These are phyloP conservation scores for Emericellopsis terricola DNA, from an alignment of 495 filamentous ascomycete genomes.

Conservation along the genomic window DNA sequence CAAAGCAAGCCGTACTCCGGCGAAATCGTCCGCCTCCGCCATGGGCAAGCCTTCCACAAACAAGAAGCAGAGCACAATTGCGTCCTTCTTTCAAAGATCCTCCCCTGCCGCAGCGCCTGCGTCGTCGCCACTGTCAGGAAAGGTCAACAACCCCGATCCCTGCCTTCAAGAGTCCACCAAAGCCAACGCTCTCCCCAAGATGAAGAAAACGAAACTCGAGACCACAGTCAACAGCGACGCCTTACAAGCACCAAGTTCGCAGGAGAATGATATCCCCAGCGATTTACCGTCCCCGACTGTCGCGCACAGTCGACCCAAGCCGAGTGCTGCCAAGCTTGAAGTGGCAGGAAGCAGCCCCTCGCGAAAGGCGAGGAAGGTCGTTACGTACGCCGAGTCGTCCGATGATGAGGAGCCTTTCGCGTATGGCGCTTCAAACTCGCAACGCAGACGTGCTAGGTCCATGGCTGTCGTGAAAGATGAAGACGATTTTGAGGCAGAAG, in stretches of 20 bases:
- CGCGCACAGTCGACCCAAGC: too few species aligned
- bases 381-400: constrained; percentile 50
- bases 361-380: constrained; percentile 35
- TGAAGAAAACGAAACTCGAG: constrained; percentile 15
- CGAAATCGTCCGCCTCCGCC: too few species aligned
- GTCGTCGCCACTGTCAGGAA: constrained; percentile 7
- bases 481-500: constrained; percentile 46
- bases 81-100: constrained; percentile 72
- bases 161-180: constrained; percentile 26
- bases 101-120: constrained; percentile 19
- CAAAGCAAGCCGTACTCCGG: too few species aligned
- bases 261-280: too few species aligned
- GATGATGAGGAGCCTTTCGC: constrained; percentile 39
- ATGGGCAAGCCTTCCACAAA: too few species aligned
- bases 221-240: constrained; percentile 73
- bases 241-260: constrained; percentile 35
- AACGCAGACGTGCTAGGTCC: constrained; percentile 14
- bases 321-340: constrained; percentile 6
- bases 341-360: constrained; percentile 34
- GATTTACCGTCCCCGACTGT: constrained; percentile 1
- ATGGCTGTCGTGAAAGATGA: constrained; percentile 28
- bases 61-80: constrained; percentile 67
- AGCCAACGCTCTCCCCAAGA: constrained; percentile 18
- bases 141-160: constrained; percentile 11
- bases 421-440: constrained; percentile 14